phyloP scores from a whole-genome alignment of 306 rosid genomes.

The Canavalia gladiata region DNA sequence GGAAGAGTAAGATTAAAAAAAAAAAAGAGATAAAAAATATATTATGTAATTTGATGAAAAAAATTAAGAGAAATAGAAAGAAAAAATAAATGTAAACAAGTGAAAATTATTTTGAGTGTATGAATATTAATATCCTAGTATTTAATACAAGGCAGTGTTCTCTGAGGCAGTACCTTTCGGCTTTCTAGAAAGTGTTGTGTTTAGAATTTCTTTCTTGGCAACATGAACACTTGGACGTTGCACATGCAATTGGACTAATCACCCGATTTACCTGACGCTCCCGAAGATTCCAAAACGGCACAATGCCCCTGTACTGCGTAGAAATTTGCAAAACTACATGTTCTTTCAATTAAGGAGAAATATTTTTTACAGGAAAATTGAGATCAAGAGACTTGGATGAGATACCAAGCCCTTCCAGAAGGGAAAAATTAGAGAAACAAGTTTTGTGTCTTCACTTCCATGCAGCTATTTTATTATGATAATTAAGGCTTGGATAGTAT shows the following conservation, averaged over 20 bases:
- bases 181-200: background rate
- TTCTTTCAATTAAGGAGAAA: background rate
- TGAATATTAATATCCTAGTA: too few relatives aligned
- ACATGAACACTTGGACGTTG: background rate
- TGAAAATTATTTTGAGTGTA: too few relatives aligned
- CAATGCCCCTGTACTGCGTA: background rate
- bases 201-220: background rate
- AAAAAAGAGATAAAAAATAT: too few relatives aligned
- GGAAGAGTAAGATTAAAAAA: too few relatives aligned
- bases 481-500: background rate
- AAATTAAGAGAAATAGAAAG: too few relatives aligned
- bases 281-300: background rate
- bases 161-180: background rate
- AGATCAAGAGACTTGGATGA: background rate
- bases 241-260: background rate
- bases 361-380: background rate
- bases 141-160: background rate
- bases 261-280: too few relatives aligned
- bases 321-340: background rate
- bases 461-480: background rate
- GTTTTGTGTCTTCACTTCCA: background rate
- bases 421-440: background rate
- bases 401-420: background rate
- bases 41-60: too few relatives aligned
- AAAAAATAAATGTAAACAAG: too few relatives aligned